Base-by-base conservation (phyloP, 768 basidiomycete species). In the Rubroboletus satanas region DNA sequence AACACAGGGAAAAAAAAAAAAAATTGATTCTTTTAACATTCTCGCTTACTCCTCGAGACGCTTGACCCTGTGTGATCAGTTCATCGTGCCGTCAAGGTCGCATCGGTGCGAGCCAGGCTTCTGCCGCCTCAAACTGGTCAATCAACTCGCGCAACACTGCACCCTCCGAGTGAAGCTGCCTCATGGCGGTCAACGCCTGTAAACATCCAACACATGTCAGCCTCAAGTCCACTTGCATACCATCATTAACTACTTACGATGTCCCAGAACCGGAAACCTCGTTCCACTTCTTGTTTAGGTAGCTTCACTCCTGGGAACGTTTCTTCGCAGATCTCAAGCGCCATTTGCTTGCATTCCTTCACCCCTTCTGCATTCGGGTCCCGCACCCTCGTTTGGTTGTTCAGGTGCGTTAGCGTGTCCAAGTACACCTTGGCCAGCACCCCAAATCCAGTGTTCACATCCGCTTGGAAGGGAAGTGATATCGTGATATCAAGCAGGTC, bases 191-290 rank as follows among this genome's bases (percentile, higher is more conserved):
- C 72, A 97, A 81, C 66, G 90, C 83, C 88, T 91, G 74, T 23
- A 29, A 53, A 23, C 54, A 33, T 46, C 0, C 38, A 54, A 55
- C 48, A 29, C 71, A 62, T 62, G 66, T 67, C 61, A 65, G 62
- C 68, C 63, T 61, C 65, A 49, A 58, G 47, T 39, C 42, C 26
- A 21, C 52, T 41, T 49, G 26, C 43, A 45, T 51, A 64, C 54
- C 36, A 45, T 37, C 47, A 50, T 55, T 48, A 57, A 45, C 42
- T 36, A 83, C 93, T 75, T 68, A 97, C 95, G 73, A 95, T 81
- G 70, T 98, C 93, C 96, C 96, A 99, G 79, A 98, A 99, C 66
- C 96, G 79, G 79, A 99, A 98, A 7, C 96, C 96, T 47, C 96
- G 77, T 73, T 97, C 93, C 55, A 99, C 89, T 78, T 98, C 96